Evolutionary conservation across 176 grass and related monocot species (phyloP).

Genomic region (Cenchrus americanus): DNA sequence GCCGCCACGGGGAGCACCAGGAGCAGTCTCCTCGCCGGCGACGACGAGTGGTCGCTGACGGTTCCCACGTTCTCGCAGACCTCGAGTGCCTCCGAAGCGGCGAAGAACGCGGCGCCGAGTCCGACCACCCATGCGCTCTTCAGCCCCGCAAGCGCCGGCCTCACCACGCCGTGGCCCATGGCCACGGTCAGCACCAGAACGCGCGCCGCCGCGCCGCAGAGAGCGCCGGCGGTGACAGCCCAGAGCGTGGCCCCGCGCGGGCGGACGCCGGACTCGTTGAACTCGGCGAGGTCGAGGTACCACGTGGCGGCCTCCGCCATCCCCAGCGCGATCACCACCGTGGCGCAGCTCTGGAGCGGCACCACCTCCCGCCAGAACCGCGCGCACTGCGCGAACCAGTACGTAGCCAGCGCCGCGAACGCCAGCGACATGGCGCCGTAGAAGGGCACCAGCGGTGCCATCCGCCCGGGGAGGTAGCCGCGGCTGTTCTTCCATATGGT

Average conservation of each 20-base stretch:
- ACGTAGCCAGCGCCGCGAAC: constrained; percentile 62
- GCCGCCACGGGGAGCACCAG: constrained; percentile 54
- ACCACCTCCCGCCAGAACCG: constrained; percentile 70
- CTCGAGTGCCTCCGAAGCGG: constrained; percentile 58
- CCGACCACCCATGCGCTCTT: constrained; percentile 51
- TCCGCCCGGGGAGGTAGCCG: constrained; percentile 79
- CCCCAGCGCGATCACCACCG: constrained; percentile 72
- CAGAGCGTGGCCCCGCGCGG: constrained; percentile 71
- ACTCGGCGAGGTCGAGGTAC: constrained; percentile 77
- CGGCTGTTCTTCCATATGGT: constrained; percentile 85
- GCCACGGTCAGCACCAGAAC: constrained; percentile 73
- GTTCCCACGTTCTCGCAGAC: constrained; percentile 69
- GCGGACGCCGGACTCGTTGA: constrained; percentile 61
- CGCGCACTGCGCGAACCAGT: constrained; percentile 68
- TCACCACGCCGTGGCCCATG: constrained; percentile 70
- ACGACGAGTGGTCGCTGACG: constrained; percentile 69
- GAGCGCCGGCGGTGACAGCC: constrained; percentile 63
- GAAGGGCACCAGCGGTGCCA: constrained; percentile 75
- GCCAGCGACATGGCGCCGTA: constrained; percentile 77
- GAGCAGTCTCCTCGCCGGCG: constrained; percentile 57
- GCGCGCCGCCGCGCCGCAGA: constrained; percentile 53
- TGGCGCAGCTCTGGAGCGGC: constrained; percentile 70
- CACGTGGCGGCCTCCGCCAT: constrained; percentile 74
- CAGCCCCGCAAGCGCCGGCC: constrained; percentile 46
- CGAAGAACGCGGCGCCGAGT: constrained; percentile 62